These are phyloP conservation scores for Chytridiales sp. DNA, from an alignment of 371 early-diverging fungal genomes.

Conservation along the genomic window DNA sequence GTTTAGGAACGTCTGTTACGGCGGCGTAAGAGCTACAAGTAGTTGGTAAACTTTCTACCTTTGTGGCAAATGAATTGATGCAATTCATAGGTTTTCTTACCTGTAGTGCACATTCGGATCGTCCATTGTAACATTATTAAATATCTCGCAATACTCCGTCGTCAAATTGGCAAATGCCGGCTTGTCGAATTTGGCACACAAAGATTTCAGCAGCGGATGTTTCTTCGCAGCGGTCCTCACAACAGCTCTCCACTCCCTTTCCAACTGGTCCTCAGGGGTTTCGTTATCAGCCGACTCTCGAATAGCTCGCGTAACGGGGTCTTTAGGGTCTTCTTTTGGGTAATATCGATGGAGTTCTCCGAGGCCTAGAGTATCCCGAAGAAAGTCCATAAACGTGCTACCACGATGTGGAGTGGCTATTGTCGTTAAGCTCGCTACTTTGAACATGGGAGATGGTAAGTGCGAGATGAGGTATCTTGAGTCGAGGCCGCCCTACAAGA, in stretches of 20 bases:
- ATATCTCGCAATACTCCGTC: constrained; percentile 72
- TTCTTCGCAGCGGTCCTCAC: constrained; percentile 11
- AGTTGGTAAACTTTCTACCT: neutral
- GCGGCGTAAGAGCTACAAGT: constrained; percentile 48
- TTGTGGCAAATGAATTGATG: constrained; percentile 64
- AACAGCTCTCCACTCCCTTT: constrained; percentile 1
- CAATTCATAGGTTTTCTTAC: constrained; percentile 1
- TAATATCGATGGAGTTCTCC: constrained; percentile 29
- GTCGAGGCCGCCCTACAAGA: constrained; percentile 74
- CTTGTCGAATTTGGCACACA: constrained; percentile 60
- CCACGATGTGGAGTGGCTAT: constrained; percentile 92
- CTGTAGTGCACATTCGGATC: constrained; percentile 74
- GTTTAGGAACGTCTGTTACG: constrained; percentile 55
- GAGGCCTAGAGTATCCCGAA: constrained; percentile 68
- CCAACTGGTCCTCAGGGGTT: constrained; percentile 15
- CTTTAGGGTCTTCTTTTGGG: constrained; percentile 24
- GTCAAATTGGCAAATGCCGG: constrained; percentile 90
- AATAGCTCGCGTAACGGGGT: constrained; percentile 25
- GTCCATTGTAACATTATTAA: constrained; percentile 85
- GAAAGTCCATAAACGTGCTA: constrained; percentile 88
- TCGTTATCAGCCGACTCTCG: constrained; percentile 22
- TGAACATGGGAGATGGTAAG: constrained; percentile 59
- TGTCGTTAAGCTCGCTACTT: constrained; percentile 75
- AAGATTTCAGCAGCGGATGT: constrained; percentile 24
- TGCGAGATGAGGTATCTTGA: constrained; percentile 81